A percentile compares a stretch with the other conserved stretches of the same genome.
Conservation (phyloP, 805 yeast genomes). For the Blastobotrys chiropterorum region DNA sequence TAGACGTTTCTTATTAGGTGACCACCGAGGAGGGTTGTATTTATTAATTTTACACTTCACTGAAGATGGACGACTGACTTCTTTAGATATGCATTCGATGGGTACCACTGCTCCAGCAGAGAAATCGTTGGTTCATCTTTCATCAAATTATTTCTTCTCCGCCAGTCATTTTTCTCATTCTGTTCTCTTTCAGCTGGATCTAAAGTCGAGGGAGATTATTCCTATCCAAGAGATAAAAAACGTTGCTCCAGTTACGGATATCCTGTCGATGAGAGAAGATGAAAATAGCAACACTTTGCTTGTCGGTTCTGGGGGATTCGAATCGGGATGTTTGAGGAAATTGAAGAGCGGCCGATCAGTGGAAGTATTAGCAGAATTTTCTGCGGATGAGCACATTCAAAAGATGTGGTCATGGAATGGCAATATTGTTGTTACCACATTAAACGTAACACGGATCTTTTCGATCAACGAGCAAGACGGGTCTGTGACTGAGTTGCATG, state of each 20-base stretch:
- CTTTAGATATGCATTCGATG: not conserved
- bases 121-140: constrained; percentile 9
- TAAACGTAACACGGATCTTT: not conserved
- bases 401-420: not conserved
- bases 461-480: constrained; percentile 1
- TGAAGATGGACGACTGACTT: not conserved
- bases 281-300: not conserved
- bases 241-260: constrained; percentile 11
- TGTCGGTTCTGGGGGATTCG: constrained; percentile 8
- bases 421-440: not conserved
- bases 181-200: constrained; percentile 8
- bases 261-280: not conserved
- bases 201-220: not conserved
- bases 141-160: constrained; percentile 12
- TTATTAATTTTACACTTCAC: constrained; percentile 6
- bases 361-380: constrained; percentile 3
- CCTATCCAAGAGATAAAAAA: constrained; percentile 8
- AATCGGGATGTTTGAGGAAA: constrained; percentile 3
- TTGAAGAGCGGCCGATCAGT: constrained; percentile 2
- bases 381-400: not conserved
- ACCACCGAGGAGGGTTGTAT: constrained; percentile 9
- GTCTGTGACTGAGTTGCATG: not conserved
- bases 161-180: constrained; percentile 7
- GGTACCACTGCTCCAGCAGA: constrained; percentile 8
- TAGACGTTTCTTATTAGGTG: constrained; percentile 6